These are phyloP conservation scores for Globisporangium cylindrosporum DNA, from an alignment of 352 stramenopile species.

Conservation along the genomic window DNA sequence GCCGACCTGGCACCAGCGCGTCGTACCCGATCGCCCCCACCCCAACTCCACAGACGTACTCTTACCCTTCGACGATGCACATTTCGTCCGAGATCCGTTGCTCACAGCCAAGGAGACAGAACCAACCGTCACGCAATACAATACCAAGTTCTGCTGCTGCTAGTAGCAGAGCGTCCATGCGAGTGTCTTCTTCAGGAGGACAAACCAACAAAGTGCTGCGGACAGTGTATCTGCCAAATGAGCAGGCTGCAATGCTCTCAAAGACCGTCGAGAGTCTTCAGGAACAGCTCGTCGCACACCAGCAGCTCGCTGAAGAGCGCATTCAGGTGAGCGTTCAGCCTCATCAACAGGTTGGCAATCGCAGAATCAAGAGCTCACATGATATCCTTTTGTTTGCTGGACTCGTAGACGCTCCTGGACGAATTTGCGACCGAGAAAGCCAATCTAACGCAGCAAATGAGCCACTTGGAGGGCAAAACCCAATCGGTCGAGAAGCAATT, in stretches of 20 bases:
- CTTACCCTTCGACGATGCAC: slow-evolving; percentile 75
- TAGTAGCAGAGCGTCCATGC: slow-evolving; percentile 18
- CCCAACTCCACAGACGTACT: slow-evolving; percentile 37
- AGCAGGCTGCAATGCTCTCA: slow-evolving; percentile 49
- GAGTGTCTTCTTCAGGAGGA: slow-evolving; percentile 15
- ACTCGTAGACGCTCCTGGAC: slow-evolving; percentile 42
- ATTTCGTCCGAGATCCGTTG: slow-evolving; percentile 39
- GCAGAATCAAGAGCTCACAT: neutral
- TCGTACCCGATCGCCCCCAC: slow-evolving; percentile 37
- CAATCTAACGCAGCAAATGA: slow-evolving; percentile 40
- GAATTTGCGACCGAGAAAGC: slow-evolving; percentile 53
- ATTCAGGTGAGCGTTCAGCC: slow-evolving; percentile 40
- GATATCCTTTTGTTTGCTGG: neutral
- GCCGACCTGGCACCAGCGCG: slow-evolving; percentile 47
- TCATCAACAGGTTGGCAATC: neutral
- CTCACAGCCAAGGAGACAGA: neutral
- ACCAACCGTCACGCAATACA: neutral
- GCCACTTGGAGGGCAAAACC: slow-evolving; percentile 34
- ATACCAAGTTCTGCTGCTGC: slow-evolving; percentile 7
- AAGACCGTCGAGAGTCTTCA: slow-evolving; percentile 57
- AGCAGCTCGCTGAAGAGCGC: slow-evolving; percentile 51
- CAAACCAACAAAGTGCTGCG: slow-evolving; percentile 49
- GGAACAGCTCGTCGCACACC: slow-evolving; percentile 52
- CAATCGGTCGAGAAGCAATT: slow-evolving; percentile 43
- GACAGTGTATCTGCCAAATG: slow-evolving; percentile 79